Evolutionary conservation across 163 green algal species (phyloP), one percentile per base, ranked within the genome.

Genomic region (Chloroidium sp.): DNA sequence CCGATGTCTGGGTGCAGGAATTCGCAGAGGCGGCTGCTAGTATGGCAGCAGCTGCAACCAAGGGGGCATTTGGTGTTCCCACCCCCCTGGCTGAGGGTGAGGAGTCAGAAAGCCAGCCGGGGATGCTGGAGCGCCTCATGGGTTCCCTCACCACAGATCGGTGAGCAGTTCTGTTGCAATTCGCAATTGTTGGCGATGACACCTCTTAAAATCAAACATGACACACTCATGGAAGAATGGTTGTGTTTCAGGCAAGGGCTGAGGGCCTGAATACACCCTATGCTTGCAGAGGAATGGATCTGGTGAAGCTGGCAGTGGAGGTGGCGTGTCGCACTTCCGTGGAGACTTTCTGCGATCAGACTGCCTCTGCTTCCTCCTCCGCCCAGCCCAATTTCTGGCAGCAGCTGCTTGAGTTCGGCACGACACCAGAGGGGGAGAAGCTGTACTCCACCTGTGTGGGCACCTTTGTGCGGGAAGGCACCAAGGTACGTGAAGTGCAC

Each of bases 251-350:
- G 36, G 36, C 36, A 36, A 36, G 36, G 36, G 36, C 36, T 36
- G 36, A 36, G 36, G 36, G 36, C 36, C 36, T 36, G 36, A 36
- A 36, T 36, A 10, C 64, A n/a, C 6, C 64, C 64, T 6, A 6
- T 10, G 64, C 64, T 72, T 10, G 64, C 64, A 72, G 64, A 72
- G 93, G 92, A 0, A 86, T 89, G 36, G 89, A 80, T 67, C 82
- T 96, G 1, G 84, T 97, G 57, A 89, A 85, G 2, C 87, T 96
- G 61, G 91, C 88, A 1, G 86, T 95, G 13, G 87, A 88, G 12
- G 81, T 94, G 59, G 92, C 89, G 0, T 90, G 88, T 13, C 88
- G 85, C 61, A 92, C 87, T 57, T 89, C 64, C 64, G 64, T 72
- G 6, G 60, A 76, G 2, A 82, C 85, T 3, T 83, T 91, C n/a